Conservation (phyloP, 768 basidiomycete species). For the Rhizopogon rudus region DNA sequence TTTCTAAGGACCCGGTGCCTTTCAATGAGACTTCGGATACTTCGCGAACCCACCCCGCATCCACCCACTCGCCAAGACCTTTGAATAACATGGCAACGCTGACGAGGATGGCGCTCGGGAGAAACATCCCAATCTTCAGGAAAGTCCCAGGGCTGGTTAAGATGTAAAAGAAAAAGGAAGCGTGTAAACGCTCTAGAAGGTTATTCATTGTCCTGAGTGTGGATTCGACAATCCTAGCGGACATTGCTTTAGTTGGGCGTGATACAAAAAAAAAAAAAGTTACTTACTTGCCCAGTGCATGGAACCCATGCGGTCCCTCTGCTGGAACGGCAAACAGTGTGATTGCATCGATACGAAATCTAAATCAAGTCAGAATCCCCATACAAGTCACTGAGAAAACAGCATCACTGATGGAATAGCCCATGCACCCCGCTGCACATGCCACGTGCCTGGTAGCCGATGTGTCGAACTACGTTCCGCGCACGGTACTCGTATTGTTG, state of each 20-base stretch:
- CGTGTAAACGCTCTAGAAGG: constrained; percentile 91
- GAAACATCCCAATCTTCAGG: constrained; percentile 85
- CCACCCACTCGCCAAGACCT: constrained; percentile 72
- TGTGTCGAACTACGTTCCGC: constrained; percentile 64
- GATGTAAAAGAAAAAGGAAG: constrained; percentile 97
- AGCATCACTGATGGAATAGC: constrained; percentile 72
- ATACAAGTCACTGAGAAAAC: neutral
- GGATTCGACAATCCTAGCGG: constrained; percentile 72
- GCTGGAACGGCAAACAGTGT: constrained; percentile 89
- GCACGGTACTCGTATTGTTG: constrained; percentile 53
- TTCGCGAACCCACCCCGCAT: constrained; percentile 49
- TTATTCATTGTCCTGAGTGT: constrained; percentile 90
- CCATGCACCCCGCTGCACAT: constrained; percentile 85
- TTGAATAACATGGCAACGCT: constrained; percentile 83
- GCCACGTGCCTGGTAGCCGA: constrained; percentile 74
- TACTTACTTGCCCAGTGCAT: constrained; percentile 80
- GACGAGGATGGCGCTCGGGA: constrained; percentile 83
- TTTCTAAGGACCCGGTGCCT: constrained; percentile 11
- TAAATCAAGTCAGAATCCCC: constrained; percentile 21
- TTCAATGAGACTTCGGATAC: constrained; percentile 2
- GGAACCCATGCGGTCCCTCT: constrained; percentile 90
- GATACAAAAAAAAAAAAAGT: neutral
- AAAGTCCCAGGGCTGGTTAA: constrained; percentile 51
- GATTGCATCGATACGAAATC: constrained; percentile 92
- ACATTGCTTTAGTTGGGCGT: neutral